These are phyloP conservation scores for Erodium chrysanthum DNA, from an alignment of 441 rosid species.

Conservation along the genomic window DNA sequence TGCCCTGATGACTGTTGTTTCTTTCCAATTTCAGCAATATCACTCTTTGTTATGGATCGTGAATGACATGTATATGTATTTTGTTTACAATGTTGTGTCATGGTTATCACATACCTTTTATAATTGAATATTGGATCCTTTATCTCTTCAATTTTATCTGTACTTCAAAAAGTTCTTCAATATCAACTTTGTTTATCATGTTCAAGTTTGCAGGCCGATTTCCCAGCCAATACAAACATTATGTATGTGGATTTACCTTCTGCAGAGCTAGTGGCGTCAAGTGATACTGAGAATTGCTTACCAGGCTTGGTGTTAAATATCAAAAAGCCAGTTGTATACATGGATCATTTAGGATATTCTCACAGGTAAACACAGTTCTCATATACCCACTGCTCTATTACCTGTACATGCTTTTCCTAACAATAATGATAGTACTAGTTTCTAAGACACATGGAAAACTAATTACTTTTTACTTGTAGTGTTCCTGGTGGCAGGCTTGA, in stretches of 20 bases:
- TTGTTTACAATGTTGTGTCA: background rate
- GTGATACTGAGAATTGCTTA: constrained; percentile 48
- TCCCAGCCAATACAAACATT: constrained; percentile 92
- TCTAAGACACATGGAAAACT: background rate
- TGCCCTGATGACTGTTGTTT: background rate
- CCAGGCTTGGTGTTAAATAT: constrained; percentile 78
- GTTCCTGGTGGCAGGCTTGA: constrained; percentile 85
- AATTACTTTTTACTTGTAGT: constrained; percentile 30
- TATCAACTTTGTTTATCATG: constrained; percentile 20
- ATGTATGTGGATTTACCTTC: constrained; percentile 68
- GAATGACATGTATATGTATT: background rate
- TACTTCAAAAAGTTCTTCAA: constrained; percentile 10
- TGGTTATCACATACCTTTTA: background rate
- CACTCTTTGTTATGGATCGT: background rate
- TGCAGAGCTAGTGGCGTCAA: constrained; percentile 55
- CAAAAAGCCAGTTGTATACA: constrained; percentile 53
- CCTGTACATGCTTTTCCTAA: background rate
- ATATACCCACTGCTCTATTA: background rate
- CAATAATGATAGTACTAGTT: background rate
- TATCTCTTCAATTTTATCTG: background rate
- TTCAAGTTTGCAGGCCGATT: constrained; percentile 60
- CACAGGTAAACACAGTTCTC: constrained; percentile 43
- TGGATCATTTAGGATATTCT: constrained; percentile 51
- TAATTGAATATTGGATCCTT: background rate
- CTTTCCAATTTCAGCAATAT: background rate